Percentiles rank a stretch among this genome's conserved stretches.
Evolutionary conservation across 805 yeast species (phyloP).

Genomic region (Torulaspora delbrueckii): DNA sequence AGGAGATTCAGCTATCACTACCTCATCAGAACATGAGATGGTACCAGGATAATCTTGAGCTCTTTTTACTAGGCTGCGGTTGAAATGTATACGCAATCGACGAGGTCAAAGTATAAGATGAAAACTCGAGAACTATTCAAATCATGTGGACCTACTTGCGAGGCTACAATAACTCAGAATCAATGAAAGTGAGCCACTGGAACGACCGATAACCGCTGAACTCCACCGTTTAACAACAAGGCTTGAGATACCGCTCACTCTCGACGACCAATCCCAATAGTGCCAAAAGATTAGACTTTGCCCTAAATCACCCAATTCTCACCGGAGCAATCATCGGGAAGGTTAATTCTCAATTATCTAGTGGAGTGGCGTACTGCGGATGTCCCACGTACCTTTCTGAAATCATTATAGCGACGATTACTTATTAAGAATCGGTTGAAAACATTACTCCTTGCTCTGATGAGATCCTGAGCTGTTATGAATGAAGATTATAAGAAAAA

Average conservation of each 20-base stretch:
- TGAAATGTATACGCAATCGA: too few species aligned
- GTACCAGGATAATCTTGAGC: too few species aligned
- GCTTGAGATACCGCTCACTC: not conserved
- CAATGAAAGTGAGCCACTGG: too few species aligned
- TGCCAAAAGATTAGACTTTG: not conserved
- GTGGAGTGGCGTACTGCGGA: not conserved
- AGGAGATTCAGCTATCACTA: too few species aligned
- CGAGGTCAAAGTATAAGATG: too few species aligned
- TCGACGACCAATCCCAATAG: constrained; percentile 6
- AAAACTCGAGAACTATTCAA: too few species aligned
- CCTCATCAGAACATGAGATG: too few species aligned
- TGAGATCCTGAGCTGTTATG: constrained; percentile 4
- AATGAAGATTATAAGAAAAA: constrained; percentile 6
- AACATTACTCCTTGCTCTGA: not conserved
- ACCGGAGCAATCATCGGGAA: not conserved
- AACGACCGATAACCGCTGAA: not conserved
- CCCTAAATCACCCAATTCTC: not conserved
- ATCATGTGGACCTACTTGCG: too few species aligned
- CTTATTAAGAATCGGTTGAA: not conserved
- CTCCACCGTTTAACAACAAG: not conserved
- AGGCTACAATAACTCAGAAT: too few species aligned
- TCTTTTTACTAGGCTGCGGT: too few species aligned
- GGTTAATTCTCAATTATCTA: not conserved
- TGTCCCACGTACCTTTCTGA: not conserved
- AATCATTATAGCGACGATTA: not conserved